Evolutionary conservation across 2,329 filamentous ascomycete species (phyloP), one percentile per base, ranked within the genome.

Genomic region (Botrytis fragariae): DNA sequence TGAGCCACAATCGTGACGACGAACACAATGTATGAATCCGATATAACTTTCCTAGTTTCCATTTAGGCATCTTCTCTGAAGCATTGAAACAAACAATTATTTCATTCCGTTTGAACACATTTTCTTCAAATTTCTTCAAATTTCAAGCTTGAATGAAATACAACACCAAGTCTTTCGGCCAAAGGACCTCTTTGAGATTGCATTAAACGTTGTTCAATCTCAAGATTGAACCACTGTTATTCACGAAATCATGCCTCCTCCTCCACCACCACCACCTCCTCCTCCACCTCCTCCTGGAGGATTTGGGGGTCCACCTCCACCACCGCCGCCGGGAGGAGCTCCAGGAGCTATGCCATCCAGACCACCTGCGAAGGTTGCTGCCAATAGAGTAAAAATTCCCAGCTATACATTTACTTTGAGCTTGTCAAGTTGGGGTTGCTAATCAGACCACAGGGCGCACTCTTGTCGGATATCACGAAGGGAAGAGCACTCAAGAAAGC

Each of bases 381-480:
- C 83, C 76, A 88, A 88, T 78, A 86, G 92, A 83, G 92, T 94
- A 87, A 79, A 90, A 85, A 73, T 74, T 73, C 74, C 71, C 72
- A 71, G 64, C 72, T 48, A 75, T 44, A 73, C 67, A 64, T 65
- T 77, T 72, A 74, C 75, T 76, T 76, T 74, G 57, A 73, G 32
- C 69, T 74, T 76, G 75, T 76, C 74, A 76, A 69, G 75, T 74
- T 74, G 72, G 35, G 35, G 71, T 72, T 77, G 74, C 79, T 81
- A 76, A 81, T 63, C 25, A 61, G 74, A 63, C 74, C 37, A 62
- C 79, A 98, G 95, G 92, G 92, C 78, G 95, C 95, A 72, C 87
- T 99, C 51, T 88, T 98, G 62, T 88, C 90, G 80, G 95, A 98
- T 82, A 99, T 99, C 78, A 85, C 86, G 77, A 97, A 97, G 82